Conservation (phyloP, 345 rosid genomes). For the Aethionema arabicum region DNA sequence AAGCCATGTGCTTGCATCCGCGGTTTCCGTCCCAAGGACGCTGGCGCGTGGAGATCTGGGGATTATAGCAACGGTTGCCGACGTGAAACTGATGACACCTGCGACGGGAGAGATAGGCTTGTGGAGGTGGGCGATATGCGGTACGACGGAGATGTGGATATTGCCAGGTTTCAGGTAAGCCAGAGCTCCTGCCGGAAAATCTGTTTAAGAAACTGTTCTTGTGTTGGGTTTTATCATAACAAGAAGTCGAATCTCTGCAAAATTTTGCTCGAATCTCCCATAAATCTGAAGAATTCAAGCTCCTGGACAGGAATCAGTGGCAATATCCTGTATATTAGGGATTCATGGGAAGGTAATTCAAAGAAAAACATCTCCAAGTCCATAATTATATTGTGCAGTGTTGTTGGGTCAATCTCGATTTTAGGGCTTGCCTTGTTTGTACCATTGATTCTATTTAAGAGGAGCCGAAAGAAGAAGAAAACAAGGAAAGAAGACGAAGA, state of each 20-base stretch:
- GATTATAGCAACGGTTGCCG: constrained; percentile 52
- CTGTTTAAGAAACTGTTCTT: constrained; percentile 64
- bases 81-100: constrained; percentile 38
- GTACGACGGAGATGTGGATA: constrained; percentile 41
- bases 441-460: constrained; percentile 41
- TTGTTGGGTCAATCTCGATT: constrained; percentile 51
- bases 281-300: constrained; percentile 58
- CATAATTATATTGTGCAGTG: constrained; percentile 46
- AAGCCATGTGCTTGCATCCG: constrained; percentile 52
- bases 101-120: constrained; percentile 34
- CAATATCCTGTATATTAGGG: constrained; percentile 52
- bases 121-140: constrained; percentile 36
- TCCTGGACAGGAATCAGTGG: constrained; percentile 31
- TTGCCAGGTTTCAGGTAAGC: constrained; percentile 38
- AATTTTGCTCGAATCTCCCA: constrained; percentile 50
- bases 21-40: constrained; percentile 44
- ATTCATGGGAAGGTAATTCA: constrained; percentile 35
- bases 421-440: constrained; percentile 38
- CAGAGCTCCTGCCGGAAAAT: constrained; percentile 48
- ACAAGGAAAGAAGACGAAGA: constrained; percentile 44
- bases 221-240: constrained; percentile 59
- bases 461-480: constrained; percentile 45
- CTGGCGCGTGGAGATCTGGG: constrained; percentile 22
- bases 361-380: constrained; percentile 43
- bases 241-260: constrained; percentile 48